phyloP scores from a whole-genome alignment of 2,329 filamentous ascomycete species.

The Pseudocercospora musae region DNA sequence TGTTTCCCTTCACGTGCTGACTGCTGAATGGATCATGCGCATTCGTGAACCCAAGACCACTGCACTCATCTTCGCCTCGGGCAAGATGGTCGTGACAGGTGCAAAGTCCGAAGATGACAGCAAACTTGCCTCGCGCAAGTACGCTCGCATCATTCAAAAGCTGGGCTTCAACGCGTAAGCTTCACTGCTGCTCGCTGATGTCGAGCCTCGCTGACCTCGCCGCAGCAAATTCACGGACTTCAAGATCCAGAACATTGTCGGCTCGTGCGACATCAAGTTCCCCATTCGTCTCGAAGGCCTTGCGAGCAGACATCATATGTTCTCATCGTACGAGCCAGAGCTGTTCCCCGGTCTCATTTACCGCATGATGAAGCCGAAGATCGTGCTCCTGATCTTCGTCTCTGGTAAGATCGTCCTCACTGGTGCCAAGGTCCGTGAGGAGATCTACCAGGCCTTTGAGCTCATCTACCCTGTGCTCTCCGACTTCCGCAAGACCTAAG shows the following conservation, averaged over 20 bases:
- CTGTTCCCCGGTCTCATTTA: constrained; percentile 99
- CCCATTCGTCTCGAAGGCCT: constrained; percentile 94
- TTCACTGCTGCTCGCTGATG: constrained; percentile 6
- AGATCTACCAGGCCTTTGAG: constrained; percentile 95
- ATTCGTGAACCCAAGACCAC: constrained; percentile 99
- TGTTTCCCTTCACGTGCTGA: constrained; percentile 39
- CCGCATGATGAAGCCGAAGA: constrained; percentile 99
- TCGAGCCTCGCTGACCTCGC: background rate
- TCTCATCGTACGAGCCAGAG: constrained; percentile 97
- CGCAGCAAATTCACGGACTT: constrained; percentile 88
- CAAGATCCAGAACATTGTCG: constrained; percentile 99
- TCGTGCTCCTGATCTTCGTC: constrained; percentile 91
- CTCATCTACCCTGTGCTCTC: constrained; percentile 83
- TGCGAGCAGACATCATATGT: constrained; percentile 96
- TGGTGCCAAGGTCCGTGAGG: constrained; percentile 94
- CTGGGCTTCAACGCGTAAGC: constrained; percentile 75
- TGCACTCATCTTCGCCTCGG: constrained; percentile 93
- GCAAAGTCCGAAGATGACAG: constrained; percentile 98
- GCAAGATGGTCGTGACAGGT: constrained; percentile 99
- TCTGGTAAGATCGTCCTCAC: constrained; percentile 98
- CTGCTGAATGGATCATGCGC: constrained; percentile 72
- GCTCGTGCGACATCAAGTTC: constrained; percentile 99
- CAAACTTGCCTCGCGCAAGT: constrained; percentile 94
- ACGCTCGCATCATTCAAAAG: constrained; percentile 99
- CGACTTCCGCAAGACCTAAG: constrained; percentile 27